phyloP scores from a whole-genome alignment of 768 basidiomycete genomes.

The Goffeauzyma gilvescens region DNA sequence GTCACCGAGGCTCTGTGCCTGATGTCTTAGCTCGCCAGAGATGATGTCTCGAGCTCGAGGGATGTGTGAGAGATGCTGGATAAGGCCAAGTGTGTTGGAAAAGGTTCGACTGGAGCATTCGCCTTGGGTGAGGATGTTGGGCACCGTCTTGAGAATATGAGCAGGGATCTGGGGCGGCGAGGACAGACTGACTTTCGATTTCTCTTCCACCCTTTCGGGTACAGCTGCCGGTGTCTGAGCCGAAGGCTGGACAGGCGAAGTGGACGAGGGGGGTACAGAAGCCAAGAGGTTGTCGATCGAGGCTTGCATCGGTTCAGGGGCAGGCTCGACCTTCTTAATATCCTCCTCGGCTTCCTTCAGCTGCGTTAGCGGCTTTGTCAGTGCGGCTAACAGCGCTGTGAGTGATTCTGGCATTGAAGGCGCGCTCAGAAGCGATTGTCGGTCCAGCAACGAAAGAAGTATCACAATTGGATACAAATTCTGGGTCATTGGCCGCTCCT shows the following conservation, averaged over 20 bases:
- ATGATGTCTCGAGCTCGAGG: conserved; percentile 76
- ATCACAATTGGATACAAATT: conserved; percentile 82
- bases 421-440: conserved; percentile 64
- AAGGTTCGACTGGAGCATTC: conserved; percentile 96
- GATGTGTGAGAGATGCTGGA: conserved; percentile 76
- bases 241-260: too few relatives aligned
- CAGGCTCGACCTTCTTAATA: conserved; percentile 7
- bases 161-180: conserved; percentile 77
- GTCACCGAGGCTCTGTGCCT: conserved; percentile 74
- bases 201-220: too few relatives aligned
- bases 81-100: conserved; percentile 73
- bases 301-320: neutral
- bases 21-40: conserved; percentile 63
- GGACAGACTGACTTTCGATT: too few relatives aligned
- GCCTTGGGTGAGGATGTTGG: conserved; percentile 90
- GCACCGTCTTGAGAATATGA: conserved; percentile 66
- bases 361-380: conserved; percentile 54
- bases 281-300: too few relatives aligned
- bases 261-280: neutral
- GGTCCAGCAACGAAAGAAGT: conserved; percentile 68
- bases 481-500: conserved; percentile 54
- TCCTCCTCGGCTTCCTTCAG: conserved; percentile 6
- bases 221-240: too few relatives aligned
- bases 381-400: conserved; percentile 64
- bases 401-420: conserved; percentile 84